phyloP scores from a whole-genome alignment of 805 yeast species.

The Myxozyma kluyveri region DNA sequence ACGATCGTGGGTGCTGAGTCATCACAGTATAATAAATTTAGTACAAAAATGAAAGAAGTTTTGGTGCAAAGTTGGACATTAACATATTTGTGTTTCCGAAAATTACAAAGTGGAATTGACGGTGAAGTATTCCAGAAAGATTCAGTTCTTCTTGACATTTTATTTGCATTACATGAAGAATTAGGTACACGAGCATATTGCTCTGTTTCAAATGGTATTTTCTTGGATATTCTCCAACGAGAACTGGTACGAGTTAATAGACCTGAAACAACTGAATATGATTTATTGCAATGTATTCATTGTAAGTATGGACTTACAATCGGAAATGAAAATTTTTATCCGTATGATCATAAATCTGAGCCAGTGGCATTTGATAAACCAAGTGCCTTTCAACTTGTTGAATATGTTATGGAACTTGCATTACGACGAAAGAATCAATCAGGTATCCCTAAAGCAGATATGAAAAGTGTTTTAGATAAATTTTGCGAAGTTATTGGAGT shows the following conservation, averaged over 20 bases:
- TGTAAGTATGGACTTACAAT: constrained; percentile 74
- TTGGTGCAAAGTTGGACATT: constrained; percentile 39
- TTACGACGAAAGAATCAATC: constrained; percentile 54
- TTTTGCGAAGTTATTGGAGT: constrained; percentile 70
- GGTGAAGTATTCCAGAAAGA: constrained; percentile 13
- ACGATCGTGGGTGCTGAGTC: constrained; percentile 34
- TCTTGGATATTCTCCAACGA: constrained; percentile 59
- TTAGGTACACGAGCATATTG: constrained; percentile 71
- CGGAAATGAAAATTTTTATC: constrained; percentile 53
- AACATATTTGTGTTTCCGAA: constrained; percentile 5
- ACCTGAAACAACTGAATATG: constrained; percentile 52
- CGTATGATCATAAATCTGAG: constrained; percentile 62
- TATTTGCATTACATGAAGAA: constrained; percentile 67
- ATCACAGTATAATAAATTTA: constrained; percentile 37
- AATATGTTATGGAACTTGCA: constrained; percentile 55
- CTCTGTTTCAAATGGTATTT: constrained; percentile 58
- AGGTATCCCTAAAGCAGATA: constrained; percentile 59
- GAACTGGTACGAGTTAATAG: constrained; percentile 47
- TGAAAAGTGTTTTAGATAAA: constrained; percentile 68
- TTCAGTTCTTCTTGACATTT: constrained; percentile 43
- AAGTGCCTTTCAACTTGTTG: constrained; percentile 44
- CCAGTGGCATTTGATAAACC: constrained; percentile 43
- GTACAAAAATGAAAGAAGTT: constrained; percentile 35
- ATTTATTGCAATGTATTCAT: constrained; percentile 70
- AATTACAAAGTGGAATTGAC: constrained; percentile 22